phyloP scores from a whole-genome alignment of 2,329 filamentous ascomycete genomes.

The Xylariales sp. region DNA sequence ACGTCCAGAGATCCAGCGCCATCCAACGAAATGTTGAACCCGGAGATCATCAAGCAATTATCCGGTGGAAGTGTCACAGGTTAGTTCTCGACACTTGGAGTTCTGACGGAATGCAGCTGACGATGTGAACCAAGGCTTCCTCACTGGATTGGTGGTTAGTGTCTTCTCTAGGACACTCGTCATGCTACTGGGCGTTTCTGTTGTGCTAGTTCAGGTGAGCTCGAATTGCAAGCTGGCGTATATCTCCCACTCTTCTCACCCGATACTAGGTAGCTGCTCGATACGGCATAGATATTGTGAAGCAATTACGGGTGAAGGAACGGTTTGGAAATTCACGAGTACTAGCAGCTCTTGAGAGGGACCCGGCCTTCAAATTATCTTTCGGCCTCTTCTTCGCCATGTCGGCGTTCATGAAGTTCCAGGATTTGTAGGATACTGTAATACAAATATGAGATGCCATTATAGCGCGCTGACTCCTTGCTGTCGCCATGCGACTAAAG shows the following conservation, averaged over 20 bases:
- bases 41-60: conserved; percentile 42
- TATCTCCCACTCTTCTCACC: conserved; percentile 5
- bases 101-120: no score
- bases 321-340: conserved; percentile 33
- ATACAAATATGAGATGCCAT: no score
- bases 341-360: conserved; percentile 47
- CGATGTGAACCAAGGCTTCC: no score
- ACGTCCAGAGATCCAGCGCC: conserved; percentile 9
- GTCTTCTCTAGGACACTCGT: conserved; percentile 68
- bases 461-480: no score
- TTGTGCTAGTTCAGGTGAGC: conserved; percentile 59
- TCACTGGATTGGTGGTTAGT: conserved; percentile 60
- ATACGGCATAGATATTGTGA: conserved; percentile 28
- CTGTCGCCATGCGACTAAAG: no score
- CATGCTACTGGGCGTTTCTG: conserved; percentile 59
- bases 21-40: conserved; percentile 21
- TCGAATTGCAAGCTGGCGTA: neutral
- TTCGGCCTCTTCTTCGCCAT: conserved; percentile 71
- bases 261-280: conserved; percentile 24
- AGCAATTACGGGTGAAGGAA: conserved; percentile 26
- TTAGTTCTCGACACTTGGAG: no score
- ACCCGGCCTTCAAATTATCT: conserved; percentile 61
- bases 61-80: conserved; percentile 51
- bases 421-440: conserved; percentile 23
- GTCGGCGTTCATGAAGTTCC: conserved; percentile 55